Percentiles rank a stretch among this genome's conserved stretches.
Evolutionary conservation across 1,139 yeast genomes (phyloP).

Genomic region (Candida sp.): DNA sequence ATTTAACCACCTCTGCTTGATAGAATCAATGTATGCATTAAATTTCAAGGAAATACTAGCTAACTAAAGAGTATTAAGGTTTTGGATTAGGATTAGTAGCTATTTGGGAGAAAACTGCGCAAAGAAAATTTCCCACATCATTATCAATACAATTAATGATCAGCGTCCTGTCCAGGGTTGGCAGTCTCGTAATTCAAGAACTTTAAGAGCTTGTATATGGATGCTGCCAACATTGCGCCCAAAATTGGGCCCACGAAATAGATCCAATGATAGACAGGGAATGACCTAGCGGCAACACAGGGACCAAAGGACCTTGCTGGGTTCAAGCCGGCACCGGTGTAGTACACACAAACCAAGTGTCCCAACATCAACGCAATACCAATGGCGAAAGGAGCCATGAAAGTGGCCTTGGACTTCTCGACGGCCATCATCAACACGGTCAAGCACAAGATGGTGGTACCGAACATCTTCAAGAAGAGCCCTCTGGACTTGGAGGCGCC

Average conservation of each 20-base stretch:
- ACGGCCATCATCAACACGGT: slow-evolving; percentile 87
- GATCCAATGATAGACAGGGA: slow-evolving; percentile 90
- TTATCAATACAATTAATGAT: too few relatives aligned
- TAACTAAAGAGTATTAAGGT: too few relatives aligned
- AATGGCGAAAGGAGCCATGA: slow-evolving; percentile 82
- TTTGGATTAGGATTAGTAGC: too few relatives aligned
- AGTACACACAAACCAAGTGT: slow-evolving; percentile 81
- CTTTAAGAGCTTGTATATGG: slow-evolving; percentile 71
- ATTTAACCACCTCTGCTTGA: too few relatives aligned
- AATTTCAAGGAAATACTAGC: too few relatives aligned
- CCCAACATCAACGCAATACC: slow-evolving; percentile 85
- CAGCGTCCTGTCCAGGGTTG: slow-evolving; percentile 71
- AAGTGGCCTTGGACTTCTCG: slow-evolving; percentile 78
- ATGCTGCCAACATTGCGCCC: slow-evolving; percentile 71
- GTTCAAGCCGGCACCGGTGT: slow-evolving; percentile 92
- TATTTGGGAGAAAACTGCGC: too few relatives aligned
- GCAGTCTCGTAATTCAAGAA: slow-evolving; percentile 70
- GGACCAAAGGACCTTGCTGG: slow-evolving; percentile 95
- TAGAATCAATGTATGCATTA: too few relatives aligned
- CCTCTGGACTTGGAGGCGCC: slow-evolving; percentile 79
- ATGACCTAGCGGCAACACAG: slow-evolving; percentile 67
- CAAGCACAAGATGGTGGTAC: slow-evolving; percentile 71
- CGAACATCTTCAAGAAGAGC: slow-evolving; percentile 82
- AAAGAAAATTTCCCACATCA: too few relatives aligned
- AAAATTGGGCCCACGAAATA: slow-evolving; percentile 89